Evolutionary conservation across 208 protist species (phyloP).

Genomic region (Trypanosoma rangeli): DNA sequence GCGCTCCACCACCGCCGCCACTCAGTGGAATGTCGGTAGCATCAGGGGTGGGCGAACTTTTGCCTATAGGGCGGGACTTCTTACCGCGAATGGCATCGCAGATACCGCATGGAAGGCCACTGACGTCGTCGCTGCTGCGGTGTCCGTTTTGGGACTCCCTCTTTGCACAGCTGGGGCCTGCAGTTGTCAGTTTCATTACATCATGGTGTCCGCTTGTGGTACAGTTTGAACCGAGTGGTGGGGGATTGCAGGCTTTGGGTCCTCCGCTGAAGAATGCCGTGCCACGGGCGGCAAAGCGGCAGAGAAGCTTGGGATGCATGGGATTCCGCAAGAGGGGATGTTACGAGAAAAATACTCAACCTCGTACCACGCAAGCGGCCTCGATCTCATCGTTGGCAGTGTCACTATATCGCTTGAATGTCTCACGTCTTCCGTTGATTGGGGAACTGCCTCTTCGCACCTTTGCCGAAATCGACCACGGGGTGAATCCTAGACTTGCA

Average conservation of each 20-base stretch:
- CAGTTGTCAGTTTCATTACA: conserved; percentile 36
- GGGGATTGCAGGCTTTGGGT: conserved; percentile 67
- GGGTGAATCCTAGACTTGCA: not conserved
- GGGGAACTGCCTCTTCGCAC: conserved; percentile 10
- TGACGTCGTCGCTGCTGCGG: conserved; percentile 41
- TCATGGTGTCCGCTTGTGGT: conserved; percentile 51
- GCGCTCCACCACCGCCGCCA: conserved; percentile 33
- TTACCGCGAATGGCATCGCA: conserved; percentile 1
- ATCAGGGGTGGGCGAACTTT: not conserved
- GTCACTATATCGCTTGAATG: conserved; percentile 28
- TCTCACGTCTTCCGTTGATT: conserved; percentile 22
- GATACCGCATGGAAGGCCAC: conserved; percentile 7
- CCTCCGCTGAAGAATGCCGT: conserved; percentile 40
- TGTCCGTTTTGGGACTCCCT: conserved; percentile 47
- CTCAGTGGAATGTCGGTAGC: not conserved
- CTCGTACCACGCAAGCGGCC: not conserved
- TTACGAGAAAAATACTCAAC: conserved; percentile 2
- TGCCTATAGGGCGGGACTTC: not conserved
- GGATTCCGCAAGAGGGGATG: conserved; percentile 11
- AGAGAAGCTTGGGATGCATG: not conserved
- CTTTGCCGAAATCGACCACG: conserved; percentile 4
- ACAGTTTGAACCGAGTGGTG: conserved; percentile 54
- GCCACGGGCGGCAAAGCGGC: conserved; percentile 8
- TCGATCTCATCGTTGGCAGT: not conserved
- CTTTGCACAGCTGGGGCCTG: conserved; percentile 38